Conservation (phyloP, 257 asterid species). For the Scutellaria minor region DNA sequence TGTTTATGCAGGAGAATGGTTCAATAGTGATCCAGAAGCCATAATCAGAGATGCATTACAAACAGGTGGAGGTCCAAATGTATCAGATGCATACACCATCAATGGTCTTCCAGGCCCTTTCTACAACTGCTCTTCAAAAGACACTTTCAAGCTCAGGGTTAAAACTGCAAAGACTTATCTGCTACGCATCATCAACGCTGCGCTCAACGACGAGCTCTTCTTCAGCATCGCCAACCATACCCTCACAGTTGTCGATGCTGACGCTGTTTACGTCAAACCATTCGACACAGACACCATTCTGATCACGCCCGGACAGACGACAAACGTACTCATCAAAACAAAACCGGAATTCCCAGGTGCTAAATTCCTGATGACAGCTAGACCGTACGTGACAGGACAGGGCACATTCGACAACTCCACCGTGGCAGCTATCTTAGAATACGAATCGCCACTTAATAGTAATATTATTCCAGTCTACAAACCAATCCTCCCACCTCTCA, state of each 20-base stretch:
- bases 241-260: constrained; percentile 48
- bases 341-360: constrained; percentile 36
- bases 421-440: constrained; percentile 43
- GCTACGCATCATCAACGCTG: constrained; percentile 52
- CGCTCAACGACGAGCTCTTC: constrained; percentile 54
- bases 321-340: constrained; percentile 47
- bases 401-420: constrained; percentile 53
- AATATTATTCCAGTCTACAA: constrained; percentile 40
- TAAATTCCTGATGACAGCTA: constrained; percentile 42
- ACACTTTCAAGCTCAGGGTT: constrained; percentile 48
- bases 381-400: constrained; percentile 48
- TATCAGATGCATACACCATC: constrained; percentile 56
- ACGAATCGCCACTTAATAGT: constrained; percentile 31
- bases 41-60: constrained; percentile 43
- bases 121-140: constrained; percentile 54
- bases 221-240: constrained; percentile 57
- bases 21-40: constrained; percentile 45
- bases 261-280: constrained; percentile 55
- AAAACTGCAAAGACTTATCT: constrained; percentile 43
- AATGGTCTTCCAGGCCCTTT: constrained; percentile 55
- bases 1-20: constrained; percentile 51
- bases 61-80: constrained; percentile 51
- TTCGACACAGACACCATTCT: constrained; percentile 41
- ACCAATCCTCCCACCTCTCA: constrained; percentile 41
- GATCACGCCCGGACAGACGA: constrained; percentile 53